Evolutionary conservation across 441 rosid genomes (phyloP).

Genomic region (Adansonia gregorii): DNA sequence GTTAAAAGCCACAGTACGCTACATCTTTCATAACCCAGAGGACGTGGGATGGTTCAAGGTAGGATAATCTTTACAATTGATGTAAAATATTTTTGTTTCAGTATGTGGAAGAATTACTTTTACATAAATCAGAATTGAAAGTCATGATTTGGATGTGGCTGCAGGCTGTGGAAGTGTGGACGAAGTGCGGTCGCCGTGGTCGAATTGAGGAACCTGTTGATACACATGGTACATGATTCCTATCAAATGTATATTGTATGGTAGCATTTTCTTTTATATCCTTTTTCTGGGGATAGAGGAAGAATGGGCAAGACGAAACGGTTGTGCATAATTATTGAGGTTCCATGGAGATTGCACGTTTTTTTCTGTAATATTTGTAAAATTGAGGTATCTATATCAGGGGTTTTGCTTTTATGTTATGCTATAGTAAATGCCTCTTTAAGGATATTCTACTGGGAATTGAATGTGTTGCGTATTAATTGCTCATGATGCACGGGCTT

Average conservation of each 20-base stretch:
- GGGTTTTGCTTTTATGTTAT: no score
- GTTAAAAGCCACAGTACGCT: constrained; percentile 76
- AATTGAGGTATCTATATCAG: no score
- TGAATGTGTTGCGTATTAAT: no score
- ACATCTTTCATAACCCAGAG: constrained; percentile 90
- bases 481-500: no score
- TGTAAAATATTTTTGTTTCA: neutral
- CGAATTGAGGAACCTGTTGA: constrained; percentile 91
- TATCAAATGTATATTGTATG: neutral
- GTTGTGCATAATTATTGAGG: no score
- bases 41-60: constrained; percentile 99
- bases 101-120: neutral
- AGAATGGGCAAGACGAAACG: no score
- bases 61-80: constrained; percentile 21
- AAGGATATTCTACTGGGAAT: no score
- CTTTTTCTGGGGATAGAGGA: no score
- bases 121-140: constrained; percentile 1
- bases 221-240: constrained; percentile 66
- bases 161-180: constrained; percentile 95
- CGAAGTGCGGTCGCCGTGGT: constrained; percentile 85
- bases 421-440: no score
- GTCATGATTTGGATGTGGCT: constrained; percentile 24
- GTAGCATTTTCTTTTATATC: no score
- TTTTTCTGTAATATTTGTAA: no score
- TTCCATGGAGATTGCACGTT: no score